These are phyloP conservation scores for Aspergillus bertholletiae DNA, from an alignment of 495 filamentous ascomycete genomes.

Conservation along the genomic window DNA sequence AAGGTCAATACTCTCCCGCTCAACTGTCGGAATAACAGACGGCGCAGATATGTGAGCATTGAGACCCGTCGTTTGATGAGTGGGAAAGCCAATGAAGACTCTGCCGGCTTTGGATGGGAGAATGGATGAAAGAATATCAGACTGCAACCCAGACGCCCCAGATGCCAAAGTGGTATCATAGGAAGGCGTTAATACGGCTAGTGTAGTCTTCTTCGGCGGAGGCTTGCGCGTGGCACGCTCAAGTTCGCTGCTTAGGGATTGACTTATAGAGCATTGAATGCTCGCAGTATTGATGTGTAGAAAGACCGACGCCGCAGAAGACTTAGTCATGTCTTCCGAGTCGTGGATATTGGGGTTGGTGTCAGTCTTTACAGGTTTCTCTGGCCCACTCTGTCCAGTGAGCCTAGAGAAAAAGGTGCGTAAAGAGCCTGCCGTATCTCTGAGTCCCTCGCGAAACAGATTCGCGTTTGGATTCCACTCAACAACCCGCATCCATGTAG, in stretches of 20 bases:
- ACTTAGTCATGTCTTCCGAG: slow-evolving; percentile 59
- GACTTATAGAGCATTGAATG: slow-evolving; percentile 66
- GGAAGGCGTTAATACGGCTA: slow-evolving; percentile 85
- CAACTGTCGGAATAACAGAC: slow-evolving; percentile 97
- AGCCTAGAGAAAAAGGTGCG: slow-evolving; percentile 79
- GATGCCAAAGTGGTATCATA: slow-evolving; percentile 76
- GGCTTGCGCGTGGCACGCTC: slow-evolving; percentile 96
- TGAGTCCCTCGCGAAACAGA: slow-evolving; percentile 34
- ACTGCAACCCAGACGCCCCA: slow-evolving; percentile 52
- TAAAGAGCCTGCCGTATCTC: slow-evolving; percentile 55
- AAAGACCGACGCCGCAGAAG: slow-evolving; percentile 73
- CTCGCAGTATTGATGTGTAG: slow-evolving; percentile 80
- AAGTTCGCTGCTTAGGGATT: slow-evolving; percentile 74
- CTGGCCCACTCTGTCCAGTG: slow-evolving; percentile 41
- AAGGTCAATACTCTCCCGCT: slow-evolving; percentile 93
- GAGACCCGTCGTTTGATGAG: slow-evolving; percentile 90
- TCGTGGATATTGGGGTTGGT: slow-evolving; percentile 29
- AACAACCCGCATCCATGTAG: slow-evolving; percentile 82
- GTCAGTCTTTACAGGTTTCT: slow-evolving; percentile 28
- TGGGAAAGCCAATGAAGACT: slow-evolving; percentile 97
- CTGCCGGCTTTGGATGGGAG: slow-evolving; percentile 81
- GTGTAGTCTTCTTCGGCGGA: slow-evolving; percentile 78
- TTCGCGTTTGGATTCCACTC: slow-evolving; percentile 69
- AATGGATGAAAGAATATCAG: slow-evolving; percentile 85
- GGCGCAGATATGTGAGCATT: slow-evolving; percentile 97